phyloP scores from a whole-genome alignment of 495 filamentous ascomycete genomes.

The Podospora appendiculata region DNA sequence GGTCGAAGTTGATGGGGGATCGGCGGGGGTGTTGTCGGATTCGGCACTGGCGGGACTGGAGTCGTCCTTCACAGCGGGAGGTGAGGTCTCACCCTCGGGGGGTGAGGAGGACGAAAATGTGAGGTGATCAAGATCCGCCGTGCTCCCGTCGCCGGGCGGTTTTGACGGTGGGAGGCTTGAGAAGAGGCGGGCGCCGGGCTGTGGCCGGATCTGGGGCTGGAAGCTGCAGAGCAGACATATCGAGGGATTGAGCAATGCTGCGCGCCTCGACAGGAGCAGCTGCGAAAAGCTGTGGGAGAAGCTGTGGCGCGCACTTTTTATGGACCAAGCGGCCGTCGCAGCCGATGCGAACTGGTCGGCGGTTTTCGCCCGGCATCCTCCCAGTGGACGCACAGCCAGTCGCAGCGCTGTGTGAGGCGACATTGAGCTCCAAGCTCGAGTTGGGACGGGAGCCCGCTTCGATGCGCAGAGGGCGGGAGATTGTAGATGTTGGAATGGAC shows the following conservation, averaged over 20 bases:
- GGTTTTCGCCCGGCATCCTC: slow-evolving; percentile 7
- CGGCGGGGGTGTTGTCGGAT: neutral
- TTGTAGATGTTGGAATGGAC: too few relatives aligned
- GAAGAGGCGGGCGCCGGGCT: neutral
- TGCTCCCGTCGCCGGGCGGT: slow-evolving; percentile 1
- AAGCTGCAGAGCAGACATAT: slow-evolving; percentile 11
- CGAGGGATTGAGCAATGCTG: neutral
- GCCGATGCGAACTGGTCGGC: slow-evolving; percentile 9
- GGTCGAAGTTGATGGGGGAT: neutral
- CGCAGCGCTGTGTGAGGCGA: slow-evolving; percentile 19
- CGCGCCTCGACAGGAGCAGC: neutral
- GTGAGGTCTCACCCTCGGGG: neutral
- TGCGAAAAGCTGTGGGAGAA: neutral
- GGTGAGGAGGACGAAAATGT: neutral
- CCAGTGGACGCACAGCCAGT: slow-evolving; percentile 20
- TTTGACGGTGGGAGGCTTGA: slow-evolving; percentile 13
- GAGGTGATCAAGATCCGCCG: neutral
- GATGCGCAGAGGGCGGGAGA: neutral
- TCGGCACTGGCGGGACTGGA: neutral
- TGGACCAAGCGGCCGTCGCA: neutral
- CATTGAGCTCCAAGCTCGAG: slow-evolving; percentile 20
- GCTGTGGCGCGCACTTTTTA: neutral
- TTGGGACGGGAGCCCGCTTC: neutral
- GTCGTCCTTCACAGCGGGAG: neutral
- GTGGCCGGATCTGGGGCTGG: neutral